Conservation (phyloP, 2,329 filamentous ascomycete species). For the Apiospora rasikravindrae region DNA sequence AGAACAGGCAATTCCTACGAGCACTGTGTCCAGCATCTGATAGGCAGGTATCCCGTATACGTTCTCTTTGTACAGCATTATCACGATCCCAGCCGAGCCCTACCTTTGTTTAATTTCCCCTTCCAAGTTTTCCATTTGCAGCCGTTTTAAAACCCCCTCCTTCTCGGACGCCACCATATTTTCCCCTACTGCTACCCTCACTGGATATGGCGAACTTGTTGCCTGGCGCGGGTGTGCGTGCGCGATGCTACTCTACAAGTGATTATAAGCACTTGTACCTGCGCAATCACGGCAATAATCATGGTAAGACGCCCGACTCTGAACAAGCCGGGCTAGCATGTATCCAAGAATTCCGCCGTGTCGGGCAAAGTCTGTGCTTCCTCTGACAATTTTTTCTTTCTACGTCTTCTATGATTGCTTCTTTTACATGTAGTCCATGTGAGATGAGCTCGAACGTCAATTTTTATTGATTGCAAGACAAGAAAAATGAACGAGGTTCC, state of each 20-base stretch:
- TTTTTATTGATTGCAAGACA: not conserved
- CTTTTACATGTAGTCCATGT: not conserved
- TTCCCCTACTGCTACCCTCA: conserved; percentile 2
- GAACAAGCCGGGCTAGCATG: not conserved
- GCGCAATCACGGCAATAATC: not conserved
- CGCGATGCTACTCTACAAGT: conserved; percentile 11
- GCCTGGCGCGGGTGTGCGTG: conserved; percentile 2
- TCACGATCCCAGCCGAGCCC: conserved; percentile 2
- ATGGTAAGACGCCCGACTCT: not conserved
- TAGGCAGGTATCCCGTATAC: not conserved
- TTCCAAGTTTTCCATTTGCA: conserved; percentile 11
- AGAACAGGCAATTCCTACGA: not conserved
- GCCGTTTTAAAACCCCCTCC: conserved; percentile 4
- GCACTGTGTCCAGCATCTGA: conserved; percentile 1
- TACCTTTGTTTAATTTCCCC: conserved; percentile 12
- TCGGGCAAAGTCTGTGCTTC: not conserved
- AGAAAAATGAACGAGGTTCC: not conserved
- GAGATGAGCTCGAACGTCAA: not conserved
- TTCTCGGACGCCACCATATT: conserved; percentile 9
- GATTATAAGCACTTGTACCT: conserved; percentile 11
- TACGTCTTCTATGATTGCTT: not conserved
- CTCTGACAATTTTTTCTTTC: not conserved
- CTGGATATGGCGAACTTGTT: not conserved
- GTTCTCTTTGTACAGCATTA: not conserved
- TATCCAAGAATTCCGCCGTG: not conserved